Evolutionary conservation across 164 flowering plant genomes (phyloP), one percentile per base, ranked within the genome.

Genomic region (Aristolochia fimbriata): DNA sequence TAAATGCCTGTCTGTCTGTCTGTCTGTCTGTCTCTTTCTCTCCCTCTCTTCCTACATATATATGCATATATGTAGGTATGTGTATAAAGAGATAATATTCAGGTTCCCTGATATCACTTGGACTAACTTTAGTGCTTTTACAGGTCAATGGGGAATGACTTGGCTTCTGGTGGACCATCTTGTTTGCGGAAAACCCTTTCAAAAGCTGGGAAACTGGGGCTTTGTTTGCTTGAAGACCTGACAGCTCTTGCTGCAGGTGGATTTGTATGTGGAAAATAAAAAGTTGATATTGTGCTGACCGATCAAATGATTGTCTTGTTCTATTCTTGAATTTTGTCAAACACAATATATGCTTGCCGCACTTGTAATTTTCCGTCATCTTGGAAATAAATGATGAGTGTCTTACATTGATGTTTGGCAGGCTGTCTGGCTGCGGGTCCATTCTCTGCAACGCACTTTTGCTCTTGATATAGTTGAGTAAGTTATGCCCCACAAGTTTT

Each of bases 231-330:
- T 65, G 97, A 90, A 80, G 98, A 93, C 83, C 88, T 93, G 81
- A 85, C 97, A 80, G 91, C 98, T 71, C 87, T 90, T 80, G 97
- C 98, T 79, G 97, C 97, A 86, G 97, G 97, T 90, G 98, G 96
- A 90, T 86, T 94, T 79, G 98, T 93, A 93, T 83, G 98, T 89
- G 76, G 75, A 77, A 59, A 65, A 68, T 73, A 51, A 22, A 54
- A 71, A 62, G 27, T 24, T 7, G 10, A 37, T 7, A 10, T 0
- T 30, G 30, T 27, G 14, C 31, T 31, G 6, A 15, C 14, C 30
- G 21, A 17, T 55, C 21, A 31, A 47, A 53, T 15, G 16, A 19
- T 50, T 46, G 27, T 55, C n/a, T 19, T 55, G 33, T 15, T 15
- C 23, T 21, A 23, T 51, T 21, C 16, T 20, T 43, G 20, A 41